phyloP scores from a whole-genome alignment of 129 eudicot genomes.

The Tanacetum coccineum region DNA sequence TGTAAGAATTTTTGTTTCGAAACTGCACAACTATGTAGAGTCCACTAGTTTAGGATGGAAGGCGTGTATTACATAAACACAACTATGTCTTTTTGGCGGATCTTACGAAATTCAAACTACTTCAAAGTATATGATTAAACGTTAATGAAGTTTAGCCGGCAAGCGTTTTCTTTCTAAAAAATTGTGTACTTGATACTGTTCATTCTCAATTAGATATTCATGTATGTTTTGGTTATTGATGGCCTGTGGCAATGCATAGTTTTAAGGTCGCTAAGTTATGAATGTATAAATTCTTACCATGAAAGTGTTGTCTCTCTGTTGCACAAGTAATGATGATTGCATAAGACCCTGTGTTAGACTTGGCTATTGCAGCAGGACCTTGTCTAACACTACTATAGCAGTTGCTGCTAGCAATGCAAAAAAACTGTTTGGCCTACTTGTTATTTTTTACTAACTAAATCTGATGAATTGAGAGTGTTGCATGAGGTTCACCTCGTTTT shows the following conservation, averaged over 20 bases:
- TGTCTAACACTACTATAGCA: background rate
- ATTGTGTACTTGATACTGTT: background rate
- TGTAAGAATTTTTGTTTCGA: background rate
- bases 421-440: too few relatives aligned
- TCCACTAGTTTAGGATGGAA: slow-evolving; percentile 10
- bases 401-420: background rate
- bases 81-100: background rate
- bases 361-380: background rate
- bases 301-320: too few relatives aligned
- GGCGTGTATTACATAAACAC: background rate
- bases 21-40: background rate
- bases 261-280: background rate
- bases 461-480: too few relatives aligned
- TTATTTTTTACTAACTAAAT: too few relatives aligned
- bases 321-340: too few relatives aligned
- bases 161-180: background rate
- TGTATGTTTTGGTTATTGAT: too few relatives aligned
- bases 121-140: too few relatives aligned
- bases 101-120: background rate
- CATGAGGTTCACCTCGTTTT: too few relatives aligned
- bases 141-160: too few relatives aligned
- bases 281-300: too few relatives aligned
- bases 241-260: background rate
- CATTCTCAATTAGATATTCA: too few relatives aligned
- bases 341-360: background rate